phyloP scores from a whole-genome alignment of 2,329 filamentous ascomycete species.

The Bipolaris oryzae region DNA sequence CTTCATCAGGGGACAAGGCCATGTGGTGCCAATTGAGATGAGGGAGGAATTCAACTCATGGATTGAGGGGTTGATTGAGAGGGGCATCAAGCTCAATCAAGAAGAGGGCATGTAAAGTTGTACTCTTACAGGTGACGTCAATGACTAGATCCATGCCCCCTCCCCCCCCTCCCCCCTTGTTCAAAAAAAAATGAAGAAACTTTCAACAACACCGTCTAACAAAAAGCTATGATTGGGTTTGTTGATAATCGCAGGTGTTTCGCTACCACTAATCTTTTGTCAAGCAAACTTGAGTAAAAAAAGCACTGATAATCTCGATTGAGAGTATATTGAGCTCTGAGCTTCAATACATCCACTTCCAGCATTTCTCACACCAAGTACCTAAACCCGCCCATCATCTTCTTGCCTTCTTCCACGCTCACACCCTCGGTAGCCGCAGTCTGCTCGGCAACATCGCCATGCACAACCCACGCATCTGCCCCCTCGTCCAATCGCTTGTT shows the following conservation, averaged over 20 bases:
- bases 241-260: no score
- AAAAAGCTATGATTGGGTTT: no score
- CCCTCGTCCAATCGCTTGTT: constrained; percentile 45
- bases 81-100: constrained; percentile 56
- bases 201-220: no score
- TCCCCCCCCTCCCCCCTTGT: no score
- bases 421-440: constrained; percentile 39
- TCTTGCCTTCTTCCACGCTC: constrained; percentile 36
- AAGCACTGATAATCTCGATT: no score
- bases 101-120: constrained; percentile 15
- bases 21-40: constrained; percentile 76
- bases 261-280: no score
- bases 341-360: neutral
- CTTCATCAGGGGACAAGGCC: constrained; percentile 74
- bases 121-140: neutral
- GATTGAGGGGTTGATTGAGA: constrained; percentile 64
- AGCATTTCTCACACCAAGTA: constrained; percentile 33
- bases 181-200: no score
- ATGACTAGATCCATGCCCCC: no score
- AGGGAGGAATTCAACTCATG: constrained; percentile 70
- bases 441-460: constrained; percentile 38
- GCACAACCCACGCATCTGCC: constrained; percentile 34
- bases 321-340: neutral
- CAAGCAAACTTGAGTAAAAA: no score
- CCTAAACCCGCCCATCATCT: constrained; percentile 39